These are phyloP conservation scores for Pythium brassicae DNA, from an alignment of 352 stramenopile genomes.

Conservation along the genomic window DNA sequence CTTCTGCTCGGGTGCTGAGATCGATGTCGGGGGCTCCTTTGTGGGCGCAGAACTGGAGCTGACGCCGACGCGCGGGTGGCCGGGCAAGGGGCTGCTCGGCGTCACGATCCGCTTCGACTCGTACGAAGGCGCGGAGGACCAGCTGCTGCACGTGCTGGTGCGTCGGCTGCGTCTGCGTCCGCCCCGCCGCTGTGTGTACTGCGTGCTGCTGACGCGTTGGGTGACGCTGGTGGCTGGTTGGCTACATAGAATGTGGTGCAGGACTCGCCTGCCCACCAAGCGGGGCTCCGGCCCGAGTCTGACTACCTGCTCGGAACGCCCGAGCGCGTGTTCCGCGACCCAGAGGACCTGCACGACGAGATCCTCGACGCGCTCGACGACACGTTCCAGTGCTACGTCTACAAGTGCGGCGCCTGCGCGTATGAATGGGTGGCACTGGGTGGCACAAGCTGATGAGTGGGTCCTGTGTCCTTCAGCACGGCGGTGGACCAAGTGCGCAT, in stretches of 20 bases:
- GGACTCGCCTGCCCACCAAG: constrained; percentile 87
- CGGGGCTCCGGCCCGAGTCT: constrained; percentile 80
- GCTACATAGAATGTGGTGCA: constrained; percentile 67
- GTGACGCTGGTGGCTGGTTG: too few relatives aligned
- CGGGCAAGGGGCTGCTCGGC: constrained; percentile 92
- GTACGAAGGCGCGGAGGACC: constrained; percentile 94
- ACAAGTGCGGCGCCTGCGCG: constrained; percentile 76
- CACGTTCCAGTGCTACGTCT: constrained; percentile 97
- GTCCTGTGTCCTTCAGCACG: constrained; percentile 27
- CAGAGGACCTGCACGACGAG: constrained; percentile 88
- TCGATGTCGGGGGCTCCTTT: too few relatives aligned
- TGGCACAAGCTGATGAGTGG: constrained; percentile 1
- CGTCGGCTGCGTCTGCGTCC: too few relatives aligned
- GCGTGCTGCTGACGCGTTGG: too few relatives aligned
- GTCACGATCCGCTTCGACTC: constrained; percentile 98
- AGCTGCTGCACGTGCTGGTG: constrained; percentile 93
- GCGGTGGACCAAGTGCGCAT: constrained; percentile 92
- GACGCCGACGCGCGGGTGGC: constrained; percentile 91
- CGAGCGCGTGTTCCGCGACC: constrained; percentile 77
- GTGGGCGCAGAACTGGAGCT: constrained; percentile 57
- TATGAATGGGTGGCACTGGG: too few relatives aligned
- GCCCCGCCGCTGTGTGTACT: too few relatives aligned
- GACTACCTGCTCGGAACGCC: constrained; percentile 96
- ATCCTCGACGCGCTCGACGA: constrained; percentile 88
- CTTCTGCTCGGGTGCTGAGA: not conserved